Evolutionary conservation across 2,329 filamentous ascomycete genomes (phyloP), one percentile per base, ranked within the genome.

Genomic region (Penicillium sumatraense): DNA sequence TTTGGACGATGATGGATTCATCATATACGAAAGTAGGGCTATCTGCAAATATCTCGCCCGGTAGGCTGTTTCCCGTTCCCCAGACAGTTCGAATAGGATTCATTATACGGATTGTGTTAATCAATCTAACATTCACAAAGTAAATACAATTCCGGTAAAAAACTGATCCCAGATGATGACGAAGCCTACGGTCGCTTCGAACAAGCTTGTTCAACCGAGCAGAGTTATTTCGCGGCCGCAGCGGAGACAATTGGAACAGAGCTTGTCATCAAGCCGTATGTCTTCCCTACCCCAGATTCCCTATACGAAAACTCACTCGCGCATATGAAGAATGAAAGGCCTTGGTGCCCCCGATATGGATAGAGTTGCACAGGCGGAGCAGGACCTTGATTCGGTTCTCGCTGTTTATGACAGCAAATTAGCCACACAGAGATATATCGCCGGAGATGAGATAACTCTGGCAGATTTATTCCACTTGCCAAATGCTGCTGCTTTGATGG

Each of bases 11-110:
- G 68, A 69, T 38, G 71, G 68, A 1, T 38, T 38, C 5, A 4
- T 38, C 5, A 38, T 38, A 9, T 20, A 13, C 58, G 69, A 72
- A 58, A 71, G 67, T 53, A 61, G 72, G 53, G 72, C 71, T 6
- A 74, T 75, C 46, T 60, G 56, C 46, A 56, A 74, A 56, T 74
- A 72, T 44, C 59, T 67, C 35, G 61, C 60, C n/a, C 27, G 29
- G 41, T 23, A 65, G 63, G 45, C n/a, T n/a, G n/a, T n/a, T n/a
- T 64, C 59, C 54, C 20, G 50, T 11, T 49, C 53, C 5, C 58
- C 29, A 9, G 2, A 31, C 4, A 31, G 29, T 4, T 5, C 4
- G 11, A 14, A 31, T 14, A 31, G 10, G 1, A 31, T 14, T n/a
- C 3, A 10, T 5, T 31, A 31, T 31, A 10, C n/a, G 2, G 13